Base-by-base conservation (phyloP, 305 asterid genomes). In the Vinca major region DNA sequence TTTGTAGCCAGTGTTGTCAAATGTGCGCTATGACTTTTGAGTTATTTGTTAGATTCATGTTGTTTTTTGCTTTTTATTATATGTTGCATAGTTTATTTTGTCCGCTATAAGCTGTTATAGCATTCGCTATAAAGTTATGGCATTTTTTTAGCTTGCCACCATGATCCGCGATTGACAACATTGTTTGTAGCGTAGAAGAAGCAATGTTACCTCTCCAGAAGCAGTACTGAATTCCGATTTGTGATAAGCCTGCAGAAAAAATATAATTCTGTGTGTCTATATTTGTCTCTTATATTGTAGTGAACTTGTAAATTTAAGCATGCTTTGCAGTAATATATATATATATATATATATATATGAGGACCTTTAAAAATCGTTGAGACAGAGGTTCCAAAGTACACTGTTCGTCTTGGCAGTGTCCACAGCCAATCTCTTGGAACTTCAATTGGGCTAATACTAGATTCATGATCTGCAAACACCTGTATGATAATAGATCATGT, bases 301-400 rank as follows among this genome's bases (percentile, higher is more conserved):
- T 70, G 65, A 52, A 61, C 13, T 65, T 68, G 66, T 43, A 70
- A 56, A 49, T 21, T 53, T 37, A 72, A 56, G 68, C 65, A 73
- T 58, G 40, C 21, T 64, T 55, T 51, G 44, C 13, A 19, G 36
- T 53, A 57, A 33, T 50, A 52, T 63, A 53, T 65, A 45, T 0
- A 44, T 5, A 44, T 5, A 26, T 1, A 26, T 1, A 26, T 26
- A 48, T 48, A 48, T 48, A 20, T 40, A 36, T 56, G 55, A n/a
- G n/a, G 77, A 90, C 98, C 98, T 85, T 83, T 85, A 78, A 90
- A 90, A 65, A 92, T 92, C 54, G 92, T 73, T 8, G 97, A 43
- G 75, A 90, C 97, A 64, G 97, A 90, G 64, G 98, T 80, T 74
- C 97, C 98, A 69, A 88, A 92, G 91, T 82, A 92, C 10, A 90